Evolutionary conservation across 495 filamentous ascomycete species (phyloP).

Genomic region (Aspergillus ostianus): DNA sequence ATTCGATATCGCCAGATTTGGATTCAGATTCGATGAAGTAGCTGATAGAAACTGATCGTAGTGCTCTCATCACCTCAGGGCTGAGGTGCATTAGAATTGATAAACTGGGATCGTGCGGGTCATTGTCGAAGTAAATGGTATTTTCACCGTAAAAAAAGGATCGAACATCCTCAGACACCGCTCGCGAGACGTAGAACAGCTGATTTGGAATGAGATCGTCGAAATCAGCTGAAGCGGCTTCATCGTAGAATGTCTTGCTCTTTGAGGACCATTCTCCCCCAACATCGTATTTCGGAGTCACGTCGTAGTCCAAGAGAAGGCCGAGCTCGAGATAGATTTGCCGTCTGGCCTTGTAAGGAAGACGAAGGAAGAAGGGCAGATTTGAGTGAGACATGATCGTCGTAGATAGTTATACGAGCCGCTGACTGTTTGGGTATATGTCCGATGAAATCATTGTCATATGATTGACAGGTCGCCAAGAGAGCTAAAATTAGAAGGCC

Average conservation of each 20-base stretch:
- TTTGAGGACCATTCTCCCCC: conserved; percentile 7
- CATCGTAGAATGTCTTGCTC: neutral
- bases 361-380: neutral
- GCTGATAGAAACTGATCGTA: no score
- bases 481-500: no score
- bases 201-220: conserved; percentile 7
- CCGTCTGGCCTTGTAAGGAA: neutral
- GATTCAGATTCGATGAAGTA: no score
- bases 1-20: no score
- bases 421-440: no score
- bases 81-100: no score
- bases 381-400: no score
- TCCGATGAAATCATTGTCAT: no score
- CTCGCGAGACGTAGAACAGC: conserved; percentile 12
- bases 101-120: no score
- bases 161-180: conserved; percentile 12
- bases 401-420: no score
- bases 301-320: neutral
- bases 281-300: neutral
- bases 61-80: no score
- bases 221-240: neutral
- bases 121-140: neutral
- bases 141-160: conserved; percentile 8
- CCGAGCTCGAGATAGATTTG: neutral
- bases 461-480: no score